phyloP scores from a whole-genome alignment of 116 monocot species.

The Zostera marina region DNA sequence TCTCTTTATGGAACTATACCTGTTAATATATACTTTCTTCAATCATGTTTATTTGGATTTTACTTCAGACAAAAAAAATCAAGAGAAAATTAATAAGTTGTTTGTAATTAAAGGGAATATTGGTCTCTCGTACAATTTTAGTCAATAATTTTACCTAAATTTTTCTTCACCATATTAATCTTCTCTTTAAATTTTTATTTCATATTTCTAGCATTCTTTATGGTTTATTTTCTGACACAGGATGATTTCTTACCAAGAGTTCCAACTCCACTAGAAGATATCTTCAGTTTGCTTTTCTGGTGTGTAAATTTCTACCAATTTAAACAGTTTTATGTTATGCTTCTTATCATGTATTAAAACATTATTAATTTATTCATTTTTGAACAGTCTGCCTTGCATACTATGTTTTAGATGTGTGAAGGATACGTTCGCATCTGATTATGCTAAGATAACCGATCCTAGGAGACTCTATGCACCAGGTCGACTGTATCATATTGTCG shows the following conservation, averaged over 20 bases:
- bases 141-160: not conserved
- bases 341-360: not conserved
- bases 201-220: not conserved
- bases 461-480: conserved; percentile 92
- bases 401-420: conserved; percentile 72
- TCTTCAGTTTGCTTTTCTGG: conserved; percentile 95
- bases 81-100: too few species aligned
- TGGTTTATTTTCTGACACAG: conserved; percentile 20
- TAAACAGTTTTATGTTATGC: not conserved
- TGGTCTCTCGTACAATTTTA: not conserved
- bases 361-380: conserved; percentile 8
- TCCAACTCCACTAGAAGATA: conserved; percentile 87
- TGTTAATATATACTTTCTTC: too few species aligned
- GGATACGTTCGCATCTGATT: conserved; percentile 81
- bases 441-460: conserved; percentile 65
- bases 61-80: too few species aligned
- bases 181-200: not conserved
- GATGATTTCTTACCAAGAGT: conserved; percentile 97
- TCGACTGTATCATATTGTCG: conserved; percentile 85
- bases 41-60: too few species aligned
- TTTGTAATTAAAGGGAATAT: too few species aligned
- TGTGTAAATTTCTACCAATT: conserved; percentile 3
- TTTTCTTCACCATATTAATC: not conserved
- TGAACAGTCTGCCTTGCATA: conserved; percentile 76
- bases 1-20: too few species aligned